These are phyloP conservation scores for Talaromyces sp. DNA, from an alignment of 2,329 filamentous ascomycete species.

Conservation along the genomic window DNA sequence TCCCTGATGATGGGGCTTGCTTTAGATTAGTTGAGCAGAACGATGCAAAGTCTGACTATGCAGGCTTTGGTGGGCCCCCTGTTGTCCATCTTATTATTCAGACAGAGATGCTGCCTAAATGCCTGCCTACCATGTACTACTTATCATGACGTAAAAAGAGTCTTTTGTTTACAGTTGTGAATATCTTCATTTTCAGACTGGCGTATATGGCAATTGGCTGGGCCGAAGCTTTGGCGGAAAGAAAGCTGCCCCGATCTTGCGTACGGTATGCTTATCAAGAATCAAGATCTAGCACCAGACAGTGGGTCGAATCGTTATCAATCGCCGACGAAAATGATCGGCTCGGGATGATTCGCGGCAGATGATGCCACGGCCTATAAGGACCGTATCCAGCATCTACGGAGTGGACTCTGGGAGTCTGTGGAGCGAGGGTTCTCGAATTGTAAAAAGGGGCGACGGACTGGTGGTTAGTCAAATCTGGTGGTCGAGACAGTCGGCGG, in stretches of 20 bases:
- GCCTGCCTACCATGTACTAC: background rate
- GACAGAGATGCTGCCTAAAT: background rate
- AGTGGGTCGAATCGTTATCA: background rate
- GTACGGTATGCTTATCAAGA: background rate
- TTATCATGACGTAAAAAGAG: background rate
- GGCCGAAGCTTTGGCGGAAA: background rate
- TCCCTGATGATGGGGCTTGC: background rate
- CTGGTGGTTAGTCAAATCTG: background rate
- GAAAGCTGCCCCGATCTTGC: background rate
- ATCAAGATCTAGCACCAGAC: background rate
- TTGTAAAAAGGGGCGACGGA: background rate
- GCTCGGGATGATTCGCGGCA: slow-evolving; percentile 2
- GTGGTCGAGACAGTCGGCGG: slow-evolving; percentile 14
- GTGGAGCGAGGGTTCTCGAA: background rate
- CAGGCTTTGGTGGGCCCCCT: background rate
- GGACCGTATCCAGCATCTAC: background rate
- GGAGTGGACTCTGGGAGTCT: background rate
- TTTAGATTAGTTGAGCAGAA: background rate
- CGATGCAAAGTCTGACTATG: background rate
- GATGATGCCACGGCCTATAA: slow-evolving; percentile 3
- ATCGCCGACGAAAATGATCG: background rate
- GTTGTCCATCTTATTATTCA: background rate
- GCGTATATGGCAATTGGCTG: background rate
- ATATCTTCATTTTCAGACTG: background rate
- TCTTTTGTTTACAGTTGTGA: background rate